These are phyloP conservation scores for Calonectria crousiana DNA, from an alignment of 2,329 filamentous ascomycete species.

Conservation along the genomic window DNA sequence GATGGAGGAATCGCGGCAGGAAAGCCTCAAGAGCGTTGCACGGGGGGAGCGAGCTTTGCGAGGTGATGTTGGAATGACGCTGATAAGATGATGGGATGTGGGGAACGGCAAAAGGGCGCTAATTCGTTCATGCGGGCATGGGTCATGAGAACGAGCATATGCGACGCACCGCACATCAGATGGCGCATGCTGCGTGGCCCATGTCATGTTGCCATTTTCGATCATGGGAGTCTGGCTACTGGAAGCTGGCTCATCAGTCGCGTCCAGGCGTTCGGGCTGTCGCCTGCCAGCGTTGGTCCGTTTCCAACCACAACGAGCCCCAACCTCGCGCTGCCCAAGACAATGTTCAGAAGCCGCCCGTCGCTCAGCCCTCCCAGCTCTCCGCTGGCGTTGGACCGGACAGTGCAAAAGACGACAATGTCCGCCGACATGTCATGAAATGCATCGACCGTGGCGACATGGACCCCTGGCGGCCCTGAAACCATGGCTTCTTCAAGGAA, in stretches of 20 bases:
- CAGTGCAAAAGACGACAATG: conserved; percentile 56
- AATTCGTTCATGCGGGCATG: conserved; percentile 7
- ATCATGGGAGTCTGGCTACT: not conserved
- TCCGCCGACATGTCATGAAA: conserved; percentile 59
- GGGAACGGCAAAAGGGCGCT: not conserved
- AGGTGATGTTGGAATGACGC: conserved; percentile 3
- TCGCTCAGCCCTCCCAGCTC: conserved; percentile 57
- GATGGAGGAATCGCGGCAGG: not conserved
- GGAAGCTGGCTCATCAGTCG: conserved; percentile 9
- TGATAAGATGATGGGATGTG: not conserved
- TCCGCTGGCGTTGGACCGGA: conserved; percentile 53
- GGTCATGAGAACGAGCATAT: conserved; percentile 3
- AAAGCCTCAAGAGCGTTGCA: not conserved
- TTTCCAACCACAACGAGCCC: conserved; percentile 51
- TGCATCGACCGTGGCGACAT: conserved; percentile 56
- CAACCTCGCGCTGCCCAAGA: conserved; percentile 51
- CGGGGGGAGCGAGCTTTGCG: not conserved
- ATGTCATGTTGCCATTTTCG: not conserved
- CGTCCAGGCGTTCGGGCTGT: conserved; percentile 6
- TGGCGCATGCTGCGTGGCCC: not conserved
- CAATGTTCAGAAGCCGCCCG: conserved; percentile 55
- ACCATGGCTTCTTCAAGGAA: conserved; percentile 26
- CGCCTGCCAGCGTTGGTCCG: conserved; percentile 42
- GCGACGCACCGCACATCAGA: not conserved
- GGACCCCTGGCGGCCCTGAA: conserved; percentile 35